These are phyloP conservation scores for Penicillium sp. DNA, from an alignment of 2,329 filamentous ascomycete species.

Conservation along the genomic window DNA sequence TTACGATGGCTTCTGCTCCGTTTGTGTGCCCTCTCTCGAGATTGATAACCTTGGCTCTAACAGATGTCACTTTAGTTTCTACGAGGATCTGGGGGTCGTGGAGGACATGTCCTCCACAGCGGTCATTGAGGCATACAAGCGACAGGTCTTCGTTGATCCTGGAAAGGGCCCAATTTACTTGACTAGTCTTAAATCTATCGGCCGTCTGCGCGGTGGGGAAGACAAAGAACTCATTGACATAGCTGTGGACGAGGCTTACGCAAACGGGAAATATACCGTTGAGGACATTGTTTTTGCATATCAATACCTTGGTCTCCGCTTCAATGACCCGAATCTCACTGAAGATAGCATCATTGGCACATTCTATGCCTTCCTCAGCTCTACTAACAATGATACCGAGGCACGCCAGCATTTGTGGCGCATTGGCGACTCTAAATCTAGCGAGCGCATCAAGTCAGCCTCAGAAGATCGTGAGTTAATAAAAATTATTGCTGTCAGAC, in stretches of 20 bases:
- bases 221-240: constrained; percentile 57
- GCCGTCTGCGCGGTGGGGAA: constrained; percentile 48
- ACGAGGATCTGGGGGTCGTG: constrained; percentile 62
- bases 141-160: constrained; percentile 59
- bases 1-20: constrained; percentile 32
- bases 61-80: constrained; percentile 44
- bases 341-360: constrained; percentile 63
- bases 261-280: constrained; percentile 57
- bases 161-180: constrained; percentile 60
- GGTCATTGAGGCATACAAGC: constrained; percentile 62
- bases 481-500: background rate
- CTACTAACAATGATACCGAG: constrained; percentile 57
- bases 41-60: background rate
- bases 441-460: constrained; percentile 57
- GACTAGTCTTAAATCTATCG: constrained; percentile 63
- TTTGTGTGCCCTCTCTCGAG: background rate
- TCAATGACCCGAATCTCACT: constrained; percentile 45
- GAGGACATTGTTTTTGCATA: constrained; percentile 60
- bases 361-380: constrained; percentile 59
- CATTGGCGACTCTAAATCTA: constrained; percentile 60
- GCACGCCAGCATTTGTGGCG: constrained; percentile 57
- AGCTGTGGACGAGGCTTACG: constrained; percentile 58
- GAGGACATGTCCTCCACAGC: constrained; percentile 62
- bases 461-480: constrained; percentile 53
- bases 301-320: constrained; percentile 56